Evolutionary conservation across 805 yeast species (phyloP), one percentile per base, ranked within the genome.

Genomic region (Pichia deserticola): DNA sequence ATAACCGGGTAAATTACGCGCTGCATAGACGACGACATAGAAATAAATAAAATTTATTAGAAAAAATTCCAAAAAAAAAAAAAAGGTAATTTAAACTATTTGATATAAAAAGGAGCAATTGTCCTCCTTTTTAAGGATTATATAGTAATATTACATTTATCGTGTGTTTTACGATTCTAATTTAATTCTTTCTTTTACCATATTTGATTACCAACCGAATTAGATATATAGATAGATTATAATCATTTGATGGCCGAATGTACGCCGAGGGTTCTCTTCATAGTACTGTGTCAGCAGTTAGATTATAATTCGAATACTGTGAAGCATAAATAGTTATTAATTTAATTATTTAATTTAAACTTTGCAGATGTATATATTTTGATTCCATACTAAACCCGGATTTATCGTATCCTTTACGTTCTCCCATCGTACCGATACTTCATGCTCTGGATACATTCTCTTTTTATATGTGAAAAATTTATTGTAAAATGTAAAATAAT

Each of bases 201-300:
- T 40, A 47, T 47, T 47, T 47, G 49, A 47, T 47, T 47, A 47
- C 49, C 49, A 41, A 9, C 38, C 45, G 45, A 13, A 36, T 28
- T 30, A 32, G n/a, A 5, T 36, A 36, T 37, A 39, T 28, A 40
- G 25, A 25, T 5, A 39, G 42, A 30, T 6, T 11, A 7, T 20
- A 7, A 12, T 25, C 42, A 20, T n/a, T 40, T 25, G 40, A 15
- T 15, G 30, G 10, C 32, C 33, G 35, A 20, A 28, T 39, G 33
- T 32, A 40, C 42, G 38, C 44, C 48, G 36, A 34, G 30, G 44
- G 44, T 40, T 28, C 33, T 43, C 45, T 43, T 43, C 45, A 43
- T 20, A 10, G 45, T 35, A 32, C 32, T 42, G 37, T 33, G 45
- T 13, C 38, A 38, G 33, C 32, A 34, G 32, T 38, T 35, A 20